Percentiles rank a stretch among this genome's conserved stretches.
Conservation (phyloP, 768 basidiomycete genomes). For the Zangia roseola region DNA sequence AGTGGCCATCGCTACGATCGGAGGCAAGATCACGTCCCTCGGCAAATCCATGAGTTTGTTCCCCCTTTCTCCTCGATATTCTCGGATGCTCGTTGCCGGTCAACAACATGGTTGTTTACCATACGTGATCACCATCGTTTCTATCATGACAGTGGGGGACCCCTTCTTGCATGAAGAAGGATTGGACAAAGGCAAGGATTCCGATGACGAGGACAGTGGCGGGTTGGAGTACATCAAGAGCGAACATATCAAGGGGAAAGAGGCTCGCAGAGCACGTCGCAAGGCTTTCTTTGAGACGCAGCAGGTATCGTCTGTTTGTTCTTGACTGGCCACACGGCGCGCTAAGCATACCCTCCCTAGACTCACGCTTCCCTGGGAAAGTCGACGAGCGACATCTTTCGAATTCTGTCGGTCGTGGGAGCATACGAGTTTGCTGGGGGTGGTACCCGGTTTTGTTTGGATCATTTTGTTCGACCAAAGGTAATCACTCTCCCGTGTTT, state of each 20-base stretch:
- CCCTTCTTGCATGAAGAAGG: constrained; percentile 89
- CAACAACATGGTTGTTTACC: constrained; percentile 88
- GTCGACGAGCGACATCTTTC: constrained; percentile 82
- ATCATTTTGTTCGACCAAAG: constrained; percentile 90
- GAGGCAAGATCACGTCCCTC: constrained; percentile 78
- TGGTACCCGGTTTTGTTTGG: constrained; percentile 73
- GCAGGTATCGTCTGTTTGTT: constrained; percentile 46
- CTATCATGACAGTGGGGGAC: constrained; percentile 90
- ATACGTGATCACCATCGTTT: constrained; percentile 88
- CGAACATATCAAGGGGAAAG: constrained; percentile 51
- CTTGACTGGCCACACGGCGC: background rate
- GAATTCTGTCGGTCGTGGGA: constrained; percentile 88
- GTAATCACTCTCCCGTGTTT: constrained; percentile 38
- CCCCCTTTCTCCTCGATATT: constrained; percentile 90
- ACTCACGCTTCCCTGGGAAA: constrained; percentile 77
- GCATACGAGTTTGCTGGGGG: constrained; percentile 93
- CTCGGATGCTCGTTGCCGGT: constrained; percentile 90
- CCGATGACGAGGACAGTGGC: constrained; percentile 37
- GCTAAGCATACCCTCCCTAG: constrained; percentile 37
- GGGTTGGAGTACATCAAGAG: constrained; percentile 46
- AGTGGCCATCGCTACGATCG: constrained; percentile 29
- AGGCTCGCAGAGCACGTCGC: constrained; percentile 56
- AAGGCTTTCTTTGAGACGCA: constrained; percentile 84
- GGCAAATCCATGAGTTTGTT: constrained; percentile 94
- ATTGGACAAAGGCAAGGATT: constrained; percentile 44